phyloP scores from a whole-genome alignment of 2,329 filamentous ascomycete species.

The Hypoxylon sp. region DNA sequence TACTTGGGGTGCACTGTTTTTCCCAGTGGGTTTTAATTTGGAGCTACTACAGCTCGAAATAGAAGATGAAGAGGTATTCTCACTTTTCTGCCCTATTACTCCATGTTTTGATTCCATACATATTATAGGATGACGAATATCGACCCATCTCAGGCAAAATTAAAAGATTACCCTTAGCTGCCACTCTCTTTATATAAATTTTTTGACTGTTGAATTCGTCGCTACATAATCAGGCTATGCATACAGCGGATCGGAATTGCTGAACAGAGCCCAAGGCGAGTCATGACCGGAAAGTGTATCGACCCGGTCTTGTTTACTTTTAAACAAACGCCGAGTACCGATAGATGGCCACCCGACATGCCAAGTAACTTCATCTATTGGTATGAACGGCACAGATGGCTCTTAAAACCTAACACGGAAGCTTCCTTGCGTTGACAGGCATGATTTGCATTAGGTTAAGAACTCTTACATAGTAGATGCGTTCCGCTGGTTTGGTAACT shows the following conservation, averaged over 20 bases:
- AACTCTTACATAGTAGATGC: slow-evolving; percentile 28
- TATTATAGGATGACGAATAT: slow-evolving; percentile 14
- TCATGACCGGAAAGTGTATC: slow-evolving; percentile 27
- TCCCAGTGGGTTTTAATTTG: background rate
- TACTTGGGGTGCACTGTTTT: background rate
- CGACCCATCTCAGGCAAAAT: slow-evolving; percentile 36
- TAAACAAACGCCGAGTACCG: slow-evolving; percentile 26
- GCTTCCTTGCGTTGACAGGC: slow-evolving; percentile 25
- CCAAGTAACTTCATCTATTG: slow-evolving; percentile 4
- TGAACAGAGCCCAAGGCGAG: slow-evolving; percentile 27
- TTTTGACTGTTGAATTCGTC: slow-evolving; percentile 19
- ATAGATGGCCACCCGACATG: slow-evolving; percentile 11
- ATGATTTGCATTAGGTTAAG: slow-evolving; percentile 38
- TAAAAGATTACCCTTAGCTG: slow-evolving; percentile 33
- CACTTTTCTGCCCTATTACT: slow-evolving; percentile 2
- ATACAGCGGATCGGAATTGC: slow-evolving; percentile 26
- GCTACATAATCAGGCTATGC: slow-evolving; percentile 31
- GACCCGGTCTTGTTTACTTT: slow-evolving; percentile 21
- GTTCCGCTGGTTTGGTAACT: slow-evolving; percentile 39
- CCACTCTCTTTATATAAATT: slow-evolving; percentile 12
- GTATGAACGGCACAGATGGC: slow-evolving; percentile 8
- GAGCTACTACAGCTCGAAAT: background rate
- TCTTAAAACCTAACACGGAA: slow-evolving; percentile 23
- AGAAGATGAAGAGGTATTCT: background rate
- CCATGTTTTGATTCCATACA: slow-evolving; percentile 7